Evolutionary conservation across 139 green algal genomes (phyloP), one percentile per base, ranked within the genome.

Genomic region (Haematococcus sp.): DNA sequence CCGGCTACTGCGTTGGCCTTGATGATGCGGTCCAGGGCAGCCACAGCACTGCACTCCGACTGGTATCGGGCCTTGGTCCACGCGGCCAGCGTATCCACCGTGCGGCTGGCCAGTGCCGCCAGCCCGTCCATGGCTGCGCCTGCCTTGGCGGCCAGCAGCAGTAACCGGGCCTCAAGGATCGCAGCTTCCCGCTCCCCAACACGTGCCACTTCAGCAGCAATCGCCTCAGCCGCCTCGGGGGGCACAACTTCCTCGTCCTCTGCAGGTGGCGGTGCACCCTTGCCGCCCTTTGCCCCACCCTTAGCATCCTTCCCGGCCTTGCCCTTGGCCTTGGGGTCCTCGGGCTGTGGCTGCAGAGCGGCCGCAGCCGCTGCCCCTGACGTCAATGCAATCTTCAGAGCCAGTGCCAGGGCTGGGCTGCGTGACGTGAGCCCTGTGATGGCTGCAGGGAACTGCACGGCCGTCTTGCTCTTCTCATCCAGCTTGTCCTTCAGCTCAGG

Each of bases 21-120:
- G n/a, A 82, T 40, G 16, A 87, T 68, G 17, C 73, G 70, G 49
- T 89, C 83, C 69, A 93, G 56, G n/a, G 88, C 87, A 15, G 76
- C 71, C 33, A 92, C 88, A 22, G 90, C 85, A n/a, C 78, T 80
- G 79, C 90, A 94, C 80, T 93, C 88, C 1, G 63, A 79, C 16
- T 78, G 63, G 83, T 88, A 93, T 3, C 87, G 75, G n/a, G 30
- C 28, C 66, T 60, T 56, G 16, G 65, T 52, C 63, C 49, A 76
- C 23, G 2, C 46, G 3, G 33, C 56, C 46, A 79, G 23, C 5
- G 3, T 40, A 20, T 69, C 66, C 9, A 44, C 31, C 3, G 60
- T 69, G 27, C 17, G 22, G 33, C 2, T 46, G 20, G 32, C 7
- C 7, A 76, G 55, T 23, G 30, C 49, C 15, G 5, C 25, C 31